Evolutionary conservation across 192 early-diverging fungal species (phyloP), one percentile per base, ranked within the genome.

Genomic region (Podila horticola): DNA sequence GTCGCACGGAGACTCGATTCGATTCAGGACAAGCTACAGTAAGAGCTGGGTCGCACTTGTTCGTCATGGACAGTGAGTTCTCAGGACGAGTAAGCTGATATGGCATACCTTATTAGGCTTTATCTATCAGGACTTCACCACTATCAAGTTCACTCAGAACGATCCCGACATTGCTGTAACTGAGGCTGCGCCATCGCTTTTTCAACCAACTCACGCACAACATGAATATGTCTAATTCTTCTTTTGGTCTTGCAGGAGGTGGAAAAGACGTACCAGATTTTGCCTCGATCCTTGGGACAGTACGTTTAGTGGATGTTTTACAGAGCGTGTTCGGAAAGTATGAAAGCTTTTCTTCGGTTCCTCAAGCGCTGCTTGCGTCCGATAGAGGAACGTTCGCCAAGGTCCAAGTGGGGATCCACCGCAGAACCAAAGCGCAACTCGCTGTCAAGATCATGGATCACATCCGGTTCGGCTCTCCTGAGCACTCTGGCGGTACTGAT

Each of bases 371-470:
- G 9, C 9, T 55, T 62, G 86, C 63, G 84, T 45, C 12, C 2
- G 15, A 84, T 45, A 86, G 83, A 34, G 94, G 94, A 26, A 90
- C 92, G 13, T 97, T 95, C 86, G 92, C 93, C 19, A 91, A 94
- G 74, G 94, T 97, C 67, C 84, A 88, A 38, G 74, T 90, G 29
- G 93, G 89, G 3, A 85, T 90, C 33, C 85, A 91, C 24, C 89
- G 92, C 60, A 85, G 76, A 26, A 91, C 90, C 36, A 89, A 92
- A 55, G 69, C 90, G 52, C 87, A 89, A 66, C 89, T 90, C 69
- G 96, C 96, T 0, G 93, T 95, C 65, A 97, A 97, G 82, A 93
- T 97, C 74, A 93, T 97, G 79, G 93, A 95, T 61, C 92, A 91
- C 64, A 69, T 87, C 30, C 90, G 92, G 85, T 90, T 92, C 88